Evolutionary conservation across 192 early-diverging fungal genomes (phyloP).

Genomic region (Coemansia sp.): DNA sequence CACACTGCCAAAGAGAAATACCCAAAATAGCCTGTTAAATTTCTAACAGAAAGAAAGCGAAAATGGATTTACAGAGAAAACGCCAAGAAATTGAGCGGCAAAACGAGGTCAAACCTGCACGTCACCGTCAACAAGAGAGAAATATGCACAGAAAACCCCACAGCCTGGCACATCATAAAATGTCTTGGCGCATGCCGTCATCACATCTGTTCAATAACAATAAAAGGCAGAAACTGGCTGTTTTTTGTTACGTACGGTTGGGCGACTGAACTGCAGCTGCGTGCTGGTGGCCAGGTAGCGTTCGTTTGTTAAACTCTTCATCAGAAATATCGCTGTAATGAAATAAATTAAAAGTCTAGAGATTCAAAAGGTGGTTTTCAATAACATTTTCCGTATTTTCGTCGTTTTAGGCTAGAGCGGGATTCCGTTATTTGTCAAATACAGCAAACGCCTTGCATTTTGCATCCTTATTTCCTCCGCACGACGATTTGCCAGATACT

Average conservation of each 20-base stretch:
- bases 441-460: no score
- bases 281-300: background rate
- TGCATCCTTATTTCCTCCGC: background rate
- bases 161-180: background rate
- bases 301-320: background rate
- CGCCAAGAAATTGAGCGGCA: slow-evolving; percentile 16
- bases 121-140: slow-evolving; percentile 1
- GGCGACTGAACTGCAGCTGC: background rate
- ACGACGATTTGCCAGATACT: background rate
- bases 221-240: background rate
- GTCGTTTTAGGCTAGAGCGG: background rate
- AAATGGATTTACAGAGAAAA: slow-evolving; percentile 13
- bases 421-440: background rate
- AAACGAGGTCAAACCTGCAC: background rate
- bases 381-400: background rate
- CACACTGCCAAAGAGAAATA: background rate
- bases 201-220: background rate
- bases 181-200: slow-evolving; percentile 2
- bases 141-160: background rate
- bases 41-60: background rate
- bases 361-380: background rate
- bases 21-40: background rate
- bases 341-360: background rate
- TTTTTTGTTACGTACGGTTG: background rate
- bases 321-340: background rate